Base-by-base conservation (phyloP, 2,329 filamentous ascomycete genomes). In the Colletotrichum spaethianum region DNA sequence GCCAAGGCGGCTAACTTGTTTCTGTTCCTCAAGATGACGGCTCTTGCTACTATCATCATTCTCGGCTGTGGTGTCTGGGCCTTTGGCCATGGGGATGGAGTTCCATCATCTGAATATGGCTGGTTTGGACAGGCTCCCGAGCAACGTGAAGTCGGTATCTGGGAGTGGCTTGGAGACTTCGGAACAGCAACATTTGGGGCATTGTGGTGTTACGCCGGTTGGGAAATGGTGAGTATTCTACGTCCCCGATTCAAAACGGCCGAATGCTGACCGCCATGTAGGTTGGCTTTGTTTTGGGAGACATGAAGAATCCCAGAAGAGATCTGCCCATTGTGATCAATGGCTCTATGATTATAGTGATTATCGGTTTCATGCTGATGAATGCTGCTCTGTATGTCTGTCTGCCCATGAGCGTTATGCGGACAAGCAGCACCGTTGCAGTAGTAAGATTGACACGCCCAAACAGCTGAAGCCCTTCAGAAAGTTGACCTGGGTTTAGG, bases 141-240 rank as follows among this genome's bases (percentile, higher is more conserved):
- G n/a, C 56, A 73, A 20, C 65, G 40, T 36, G 46, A 70, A 26
- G 60, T 72, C 18, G 68, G 76, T 31, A 72, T 77, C 42, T 86
- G 83, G 82, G 77, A 79, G 33, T 81, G 78, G 42, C 79, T 84
- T 36, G 83, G 83, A 3, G 78, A 81, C 33, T 82, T 83, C 63
- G 81, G 80, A 26, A 82, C 81, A 31, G 83, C 83, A 38, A 79
- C 84, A 5, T 83, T 84, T 73, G 81, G 80, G n/a, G 82, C 79
- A 8, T 76, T 85, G 9, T 86, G 81, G 78, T 83, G 82, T 50
- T 86, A 84, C 71, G 82, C 82, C 55, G 83, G 83, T 1, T 86
- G 82, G 83, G 83, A 86, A 66, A 84, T 80, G 67, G 83, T 85
- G 69, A 79, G 83, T 77, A 20, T 76, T 77, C 68, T 80, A 3